phyloP scores from a whole-genome alignment of 148 eudicot genomes.

The Rhododendron williamsianum region DNA sequence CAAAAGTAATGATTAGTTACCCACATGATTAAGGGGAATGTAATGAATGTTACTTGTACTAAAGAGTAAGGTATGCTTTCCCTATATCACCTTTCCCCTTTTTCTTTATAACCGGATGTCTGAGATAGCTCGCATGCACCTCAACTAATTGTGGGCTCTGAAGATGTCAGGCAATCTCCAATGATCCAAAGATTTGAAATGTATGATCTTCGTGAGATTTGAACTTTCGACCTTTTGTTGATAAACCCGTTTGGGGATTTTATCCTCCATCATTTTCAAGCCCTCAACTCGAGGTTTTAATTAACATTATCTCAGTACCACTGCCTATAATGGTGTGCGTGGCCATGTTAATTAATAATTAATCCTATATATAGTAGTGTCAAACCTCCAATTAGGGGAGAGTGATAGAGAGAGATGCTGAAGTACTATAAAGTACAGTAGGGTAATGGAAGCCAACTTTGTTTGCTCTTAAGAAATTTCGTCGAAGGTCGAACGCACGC shows the following conservation, averaged over 20 bases:
- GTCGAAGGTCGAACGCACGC: neutral
- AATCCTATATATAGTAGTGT: neutral
- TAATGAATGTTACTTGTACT: neutral
- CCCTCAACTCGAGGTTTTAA: neutral
- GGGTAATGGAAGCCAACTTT: neutral
- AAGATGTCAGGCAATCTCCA: too few relatives aligned
- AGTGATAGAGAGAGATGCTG: neutral
- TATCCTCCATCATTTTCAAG: neutral
- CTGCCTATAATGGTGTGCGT: neutral
- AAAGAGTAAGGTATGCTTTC: neutral
- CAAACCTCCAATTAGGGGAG: neutral
- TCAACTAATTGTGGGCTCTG: too few relatives aligned
- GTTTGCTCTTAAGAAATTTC: neutral
- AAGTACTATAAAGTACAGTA: neutral
- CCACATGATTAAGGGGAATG: neutral
- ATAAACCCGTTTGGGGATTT: too few relatives aligned
- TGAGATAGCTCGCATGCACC: neutral
- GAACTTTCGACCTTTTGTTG: neutral
- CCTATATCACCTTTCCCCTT: neutral
- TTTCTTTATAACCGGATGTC: neutral
- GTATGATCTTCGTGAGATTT: too few relatives aligned
- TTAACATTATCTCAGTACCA: neutral
- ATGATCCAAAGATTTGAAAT: too few relatives aligned
- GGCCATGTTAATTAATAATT: neutral
- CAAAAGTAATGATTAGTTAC: neutral